phyloP scores from a whole-genome alignment of 1,139 yeast genomes.

The Saccharomycopsis crataegensis region DNA sequence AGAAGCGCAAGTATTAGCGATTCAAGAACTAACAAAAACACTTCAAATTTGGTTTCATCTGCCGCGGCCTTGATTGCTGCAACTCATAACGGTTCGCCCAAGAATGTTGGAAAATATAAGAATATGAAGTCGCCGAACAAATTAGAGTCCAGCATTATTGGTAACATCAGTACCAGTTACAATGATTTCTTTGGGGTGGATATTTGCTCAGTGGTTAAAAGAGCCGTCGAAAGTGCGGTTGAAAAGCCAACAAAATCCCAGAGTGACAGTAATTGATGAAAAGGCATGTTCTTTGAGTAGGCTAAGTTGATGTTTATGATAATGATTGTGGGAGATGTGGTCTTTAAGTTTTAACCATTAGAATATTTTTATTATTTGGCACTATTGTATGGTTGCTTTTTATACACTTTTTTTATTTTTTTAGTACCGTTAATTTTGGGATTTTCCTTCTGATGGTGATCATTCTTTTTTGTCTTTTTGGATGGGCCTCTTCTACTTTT shows the following conservation, averaged over 20 bases:
- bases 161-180: constrained; percentile 16
- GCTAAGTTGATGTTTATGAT: background rate
- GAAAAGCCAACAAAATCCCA: constrained; percentile 4
- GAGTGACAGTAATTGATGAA: background rate
- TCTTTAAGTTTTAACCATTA: too few species aligned
- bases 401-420: too few species aligned
- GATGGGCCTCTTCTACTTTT: too few species aligned
- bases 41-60: constrained; percentile 33
- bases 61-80: constrained; percentile 9
- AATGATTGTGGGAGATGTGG: background rate
- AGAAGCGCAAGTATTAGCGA: constrained; percentile 24
- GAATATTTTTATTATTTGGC: too few species aligned
- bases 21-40: constrained; percentile 38
- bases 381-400: too few species aligned
- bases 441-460: too few species aligned
- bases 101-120: background rate
- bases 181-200: constrained; percentile 49
- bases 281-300: too few species aligned
- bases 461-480: too few species aligned
- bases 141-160: constrained; percentile 24
- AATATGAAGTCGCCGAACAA: constrained; percentile 3
- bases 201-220: constrained; percentile 46
- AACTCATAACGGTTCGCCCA: constrained; percentile 24
- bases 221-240: constrained; percentile 36
- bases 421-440: too few species aligned